Evolutionary conservation across 805 yeast genomes (phyloP).

Genomic region (Candida caryicola): DNA sequence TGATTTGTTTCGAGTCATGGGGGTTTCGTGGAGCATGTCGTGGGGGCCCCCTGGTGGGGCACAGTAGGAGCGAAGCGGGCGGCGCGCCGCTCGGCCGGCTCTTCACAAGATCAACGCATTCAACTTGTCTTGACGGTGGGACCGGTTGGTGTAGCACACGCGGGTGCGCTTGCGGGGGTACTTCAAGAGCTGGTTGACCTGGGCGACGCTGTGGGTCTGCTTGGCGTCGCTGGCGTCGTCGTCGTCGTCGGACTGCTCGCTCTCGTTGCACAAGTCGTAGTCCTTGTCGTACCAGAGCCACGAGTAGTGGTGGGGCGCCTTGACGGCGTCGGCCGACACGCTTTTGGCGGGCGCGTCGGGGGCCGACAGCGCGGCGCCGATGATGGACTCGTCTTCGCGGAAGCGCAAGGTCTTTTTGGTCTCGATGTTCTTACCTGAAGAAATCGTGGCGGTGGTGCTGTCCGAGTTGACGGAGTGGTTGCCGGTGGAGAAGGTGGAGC

Average conservation of each 20-base stretch:
- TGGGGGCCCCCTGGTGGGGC: no score
- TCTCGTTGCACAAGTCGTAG: conserved; percentile 17
- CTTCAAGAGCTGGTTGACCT: conserved; percentile 19
- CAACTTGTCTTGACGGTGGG: conserved; percentile 12
- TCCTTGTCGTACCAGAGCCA: conserved; percentile 37
- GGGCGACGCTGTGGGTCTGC: conserved; percentile 19
- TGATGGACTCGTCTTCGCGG: conserved; percentile 18
- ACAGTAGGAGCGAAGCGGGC: no score
- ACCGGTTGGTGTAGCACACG: conserved; percentile 25
- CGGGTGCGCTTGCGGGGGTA: conserved; percentile 12
- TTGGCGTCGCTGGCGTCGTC: conserved; percentile 3
- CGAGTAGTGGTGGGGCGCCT: conserved; percentile 13
- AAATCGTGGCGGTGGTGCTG: conserved; percentile 3
- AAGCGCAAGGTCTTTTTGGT: conserved; percentile 10
- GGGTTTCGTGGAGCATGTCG: no score
- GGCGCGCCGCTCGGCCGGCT: no score
- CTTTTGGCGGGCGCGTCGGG: not conserved
- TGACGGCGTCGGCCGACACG: conserved; percentile 1
- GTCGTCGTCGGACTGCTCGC: conserved; percentile 17
- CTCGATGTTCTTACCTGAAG: conserved; percentile 2
- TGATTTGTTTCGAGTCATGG: no score
- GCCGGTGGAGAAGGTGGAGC: conserved; percentile 4
- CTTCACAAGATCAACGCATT: conserved; percentile 14
- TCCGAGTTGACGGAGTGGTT: conserved; percentile 5
- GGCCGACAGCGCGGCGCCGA: conserved; percentile 6